Evolutionary conservation across 208 protist genomes (phyloP), one percentile per base, ranked within the genome.

Genomic region (Acanthamoeba lenticulata): DNA sequence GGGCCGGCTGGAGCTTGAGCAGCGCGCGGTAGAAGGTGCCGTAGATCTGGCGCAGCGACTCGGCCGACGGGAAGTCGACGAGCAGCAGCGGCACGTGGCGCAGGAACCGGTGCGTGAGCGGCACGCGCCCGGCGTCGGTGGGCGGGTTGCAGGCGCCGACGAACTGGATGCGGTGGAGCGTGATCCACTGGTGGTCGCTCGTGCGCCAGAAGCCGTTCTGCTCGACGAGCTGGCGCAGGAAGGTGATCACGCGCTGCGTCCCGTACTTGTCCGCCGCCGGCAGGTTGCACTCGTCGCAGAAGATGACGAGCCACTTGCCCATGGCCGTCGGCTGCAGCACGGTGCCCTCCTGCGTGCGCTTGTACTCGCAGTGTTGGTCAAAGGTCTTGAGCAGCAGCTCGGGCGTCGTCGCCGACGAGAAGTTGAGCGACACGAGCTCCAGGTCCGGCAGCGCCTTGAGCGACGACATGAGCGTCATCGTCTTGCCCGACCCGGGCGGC

Each of bases 271-370:
- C 99, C 9, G 97, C 81, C 13, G 97, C 97, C 2, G 99, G 99
- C 65, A 99, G 97, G 95, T 99, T 99, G 95, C 99, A 98, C 96
- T 99, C 99, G 96, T 99, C 99, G 97, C 99, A 99, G 95, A 99
- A 99, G 32, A 99, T 95, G 0, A 99, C 97, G 24, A 99, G 97
- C 95, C 98, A 97, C 96, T 99, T 99, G 69, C 96, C 96, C 6
- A 97, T 97, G 40, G 97, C 97, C 27, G 95, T 95, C 4, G 99
- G 99, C 44, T 97, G 94, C 86, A 99, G 96, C 17, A 99, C 97
- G 60, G 97, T 96, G 5, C 98, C 99, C 49, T 85, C 65, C 52
- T 98, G 96, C 21, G 98, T 99, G 91, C 98, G 97, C 85, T 97
- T 96, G 65, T 99, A 97, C 21, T 97, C 97, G 96, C 99, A 99